Conservation (phyloP, 768 basidiomycete genomes). For the Scleroderma citrinum region DNA sequence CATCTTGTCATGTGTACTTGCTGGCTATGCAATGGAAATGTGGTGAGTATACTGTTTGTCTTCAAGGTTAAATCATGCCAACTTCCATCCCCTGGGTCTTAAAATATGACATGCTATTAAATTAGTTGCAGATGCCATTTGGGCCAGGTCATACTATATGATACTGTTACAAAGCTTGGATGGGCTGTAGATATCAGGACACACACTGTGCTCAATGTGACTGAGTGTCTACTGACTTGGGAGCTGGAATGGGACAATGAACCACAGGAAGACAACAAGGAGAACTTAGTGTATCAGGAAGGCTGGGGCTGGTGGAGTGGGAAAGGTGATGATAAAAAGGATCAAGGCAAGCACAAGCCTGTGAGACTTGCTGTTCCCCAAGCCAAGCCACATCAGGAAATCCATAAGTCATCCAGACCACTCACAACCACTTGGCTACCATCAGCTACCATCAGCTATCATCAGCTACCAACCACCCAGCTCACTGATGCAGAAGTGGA, state of each 20-base stretch:
- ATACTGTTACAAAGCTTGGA: conserved; percentile 76
- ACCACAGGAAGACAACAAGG: conserved; percentile 6
- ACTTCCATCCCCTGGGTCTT: not conserved
- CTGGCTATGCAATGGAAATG: conserved; percentile 82
- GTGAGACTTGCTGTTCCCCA: conserved; percentile 38
- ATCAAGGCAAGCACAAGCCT: conserved; percentile 18
- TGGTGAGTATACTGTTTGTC: conserved; percentile 27
- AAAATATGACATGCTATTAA: not conserved
- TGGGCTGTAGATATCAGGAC: conserved; percentile 76
- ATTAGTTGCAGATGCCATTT: conserved; percentile 62
- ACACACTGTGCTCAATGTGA: conserved; percentile 63
- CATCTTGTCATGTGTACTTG: conserved; percentile 71
- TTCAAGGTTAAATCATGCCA: not conserved
- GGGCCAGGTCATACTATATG: conserved; percentile 77
- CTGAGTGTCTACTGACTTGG: conserved; percentile 58
- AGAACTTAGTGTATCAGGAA: not conserved
- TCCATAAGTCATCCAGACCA: too few species aligned
- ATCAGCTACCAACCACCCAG: too few species aligned
- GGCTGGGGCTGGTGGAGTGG: conserved; percentile 25
- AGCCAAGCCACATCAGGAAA: too few species aligned
- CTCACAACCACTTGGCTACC: too few species aligned
- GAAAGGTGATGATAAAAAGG: conserved; percentile 26
- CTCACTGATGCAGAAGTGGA: too few species aligned
- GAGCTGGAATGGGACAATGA: conserved; percentile 46
- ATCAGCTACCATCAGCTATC: too few species aligned